Base-by-base conservation (phyloP, 768 basidiomycete genomes). In the Cystofilobasidium bisporidii region DNA sequence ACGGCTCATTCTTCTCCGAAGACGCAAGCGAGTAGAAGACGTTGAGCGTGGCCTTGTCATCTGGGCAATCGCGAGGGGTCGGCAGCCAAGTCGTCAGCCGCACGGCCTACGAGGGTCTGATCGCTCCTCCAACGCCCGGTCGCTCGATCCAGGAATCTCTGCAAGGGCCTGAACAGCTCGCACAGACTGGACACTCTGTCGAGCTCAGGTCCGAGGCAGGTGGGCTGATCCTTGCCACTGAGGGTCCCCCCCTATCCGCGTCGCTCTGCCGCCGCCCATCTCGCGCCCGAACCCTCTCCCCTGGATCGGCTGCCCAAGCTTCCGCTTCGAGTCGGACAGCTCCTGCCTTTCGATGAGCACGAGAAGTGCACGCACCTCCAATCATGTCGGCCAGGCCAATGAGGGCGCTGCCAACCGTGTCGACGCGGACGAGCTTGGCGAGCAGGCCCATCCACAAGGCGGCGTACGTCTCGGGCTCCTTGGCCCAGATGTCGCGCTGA, bases 311-410 rank as follows among this genome's bases (percentile, higher is more conserved):
- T n/a, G n/a, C n/a, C n/a, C n/a, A n/a, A n/a, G n/a, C n/a, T n/a
- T n/a, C n/a, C n/a, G n/a, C n/a, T n/a, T n/a, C n/a, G n/a, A n/a
- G n/a, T n/a, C n/a, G n/a, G n/a, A n/a, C n/a, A n/a, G n/a, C n/a
- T n/a, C n/a, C n/a, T 53, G 24, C 12, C 50, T 10, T 53, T 30
- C 28, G n/a, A n/a, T n/a, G n/a, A n/a, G n/a, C n/a, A n/a, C n/a
- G n/a, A n/a, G n/a, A n/a, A n/a, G n/a, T n/a, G n/a, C n/a, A 78
- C 82, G 64, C 69, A 88, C 91, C 90, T 70, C 83, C 76, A 45
- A 96, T 82, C 70, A 93, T 87, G 78, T 99, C 93, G 20, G 86
- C 88, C 70, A 96, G 89, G 67, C 90, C 80, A 65, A 89, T 87
- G 48, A 94, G 83, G 66, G 92, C 84, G 74, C 82, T 88, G 76